A percentile compares a stretch with the other conserved stretches of the same genome.
These are phyloP conservation scores for Angophora floribunda DNA, from an alignment of 345 rosid species.

Conservation along the genomic window DNA sequence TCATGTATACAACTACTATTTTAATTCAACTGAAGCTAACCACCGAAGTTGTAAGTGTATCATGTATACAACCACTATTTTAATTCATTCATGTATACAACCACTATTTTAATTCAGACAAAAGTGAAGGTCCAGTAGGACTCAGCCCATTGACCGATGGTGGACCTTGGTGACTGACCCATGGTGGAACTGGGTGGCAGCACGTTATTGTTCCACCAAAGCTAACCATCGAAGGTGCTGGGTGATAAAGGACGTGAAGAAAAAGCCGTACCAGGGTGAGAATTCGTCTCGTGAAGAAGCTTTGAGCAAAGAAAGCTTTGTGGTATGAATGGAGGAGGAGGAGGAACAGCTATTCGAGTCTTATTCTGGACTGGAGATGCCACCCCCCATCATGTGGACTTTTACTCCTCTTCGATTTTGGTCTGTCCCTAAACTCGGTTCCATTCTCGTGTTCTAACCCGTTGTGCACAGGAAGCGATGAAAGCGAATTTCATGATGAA, in stretches of 20 bases:
- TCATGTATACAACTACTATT: no score
- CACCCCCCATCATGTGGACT: background rate
- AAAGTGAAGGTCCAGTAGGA: no score
- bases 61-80: no score
- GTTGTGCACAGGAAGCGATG: rapidly evolving
- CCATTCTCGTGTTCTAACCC: background rate
- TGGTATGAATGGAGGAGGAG: background rate
- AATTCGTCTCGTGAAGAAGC: background rate
- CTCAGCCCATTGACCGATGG: no score
- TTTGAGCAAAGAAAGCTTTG: background rate
- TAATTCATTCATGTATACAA: no score
- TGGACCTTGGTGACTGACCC: no score
- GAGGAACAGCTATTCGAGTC: background rate
- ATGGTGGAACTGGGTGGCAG: no score
- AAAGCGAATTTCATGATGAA: background rate
- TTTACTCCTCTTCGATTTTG: background rate
- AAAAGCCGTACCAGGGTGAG: background rate
- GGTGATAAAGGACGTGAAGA: background rate
- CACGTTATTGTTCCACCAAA: no score
- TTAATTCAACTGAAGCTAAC: no score
- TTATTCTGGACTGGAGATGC: background rate
- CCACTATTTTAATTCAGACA: no score
- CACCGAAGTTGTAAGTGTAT: no score
- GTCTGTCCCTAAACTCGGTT: background rate
- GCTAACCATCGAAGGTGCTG: no score